A percentile compares a stretch with the other conserved stretches of the same genome.
Evolutionary conservation across 345 rosid species (phyloP).

Genomic region (Arabis alpina): DNA sequence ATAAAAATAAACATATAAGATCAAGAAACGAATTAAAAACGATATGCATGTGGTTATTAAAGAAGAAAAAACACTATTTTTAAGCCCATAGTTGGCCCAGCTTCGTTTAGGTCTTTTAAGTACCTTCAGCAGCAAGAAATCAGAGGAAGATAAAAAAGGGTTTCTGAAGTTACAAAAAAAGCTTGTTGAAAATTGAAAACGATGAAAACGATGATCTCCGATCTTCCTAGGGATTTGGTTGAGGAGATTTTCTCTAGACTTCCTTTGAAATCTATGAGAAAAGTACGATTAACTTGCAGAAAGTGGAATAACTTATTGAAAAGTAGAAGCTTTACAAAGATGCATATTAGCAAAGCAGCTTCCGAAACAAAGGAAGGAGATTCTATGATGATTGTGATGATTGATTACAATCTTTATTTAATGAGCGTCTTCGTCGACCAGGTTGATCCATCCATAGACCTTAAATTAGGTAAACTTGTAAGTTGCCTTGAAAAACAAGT

Average conservation of each 20-base stretch:
- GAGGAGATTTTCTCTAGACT: neutral
- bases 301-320: neutral
- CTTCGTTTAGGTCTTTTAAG: no score
- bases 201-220: neutral
- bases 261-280: neutral
- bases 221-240: neutral
- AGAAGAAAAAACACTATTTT: no score
- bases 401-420: neutral
- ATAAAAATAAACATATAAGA: no score
- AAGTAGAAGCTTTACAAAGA: neutral
- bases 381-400: neutral
- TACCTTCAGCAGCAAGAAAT: no score
- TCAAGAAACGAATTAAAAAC: no score
- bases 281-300: neutral
- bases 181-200: neutral
- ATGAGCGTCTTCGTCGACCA: neutral
- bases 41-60: no score
- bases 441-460: neutral
- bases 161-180: neutral
- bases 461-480: neutral
- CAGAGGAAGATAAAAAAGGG: no score
- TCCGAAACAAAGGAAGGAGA: no score
- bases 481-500: neutral
- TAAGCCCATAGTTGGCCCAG: no score
- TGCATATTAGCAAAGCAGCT: no score